Evolutionary conservation across 2,329 filamentous ascomycete species (phyloP), one percentile per base, ranked within the genome.

Genomic region (Fusarium mangiferae): DNA sequence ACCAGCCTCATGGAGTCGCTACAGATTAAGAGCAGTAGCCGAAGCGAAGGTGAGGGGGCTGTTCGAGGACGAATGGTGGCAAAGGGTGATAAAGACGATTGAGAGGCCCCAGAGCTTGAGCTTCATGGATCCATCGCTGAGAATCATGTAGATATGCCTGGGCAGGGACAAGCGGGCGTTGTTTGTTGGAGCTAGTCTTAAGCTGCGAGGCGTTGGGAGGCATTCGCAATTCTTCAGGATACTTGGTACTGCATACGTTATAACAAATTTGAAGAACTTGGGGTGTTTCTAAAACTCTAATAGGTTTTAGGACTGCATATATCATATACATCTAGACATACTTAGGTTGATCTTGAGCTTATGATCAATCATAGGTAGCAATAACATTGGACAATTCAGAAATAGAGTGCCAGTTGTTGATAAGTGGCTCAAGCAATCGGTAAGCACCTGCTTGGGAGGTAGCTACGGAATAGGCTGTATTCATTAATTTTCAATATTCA

Each of bases 61-160:
- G 72, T 85, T 20, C 81, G 85, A 41, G 84, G 83, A 28, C 82
- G 85, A 49, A 74, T 79, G 22, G 79, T 75, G 17, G 76, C 74
- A 48, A 87, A 86, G 74, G 85, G 83, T 20, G 69, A 59, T 30
- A 75, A 75, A 54, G 61, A 75, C 55, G 72, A 75, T 46, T 75
- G 15, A 63, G 57, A 54, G 17, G 54, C 44, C 33, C 22, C 28
- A 58, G n/a, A 48, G 24, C 42, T 55, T 44, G 35, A 18, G 10
- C 18, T 41, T 7, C 20, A 41, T 42, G 33, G 26, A 42, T 48
- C n/a, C 39, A 38, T 33, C 48, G 36, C 35, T 28, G 46, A 51
- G 33, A n/a, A 44, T 46, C 49, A 61, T 39, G 33, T 60, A 57
- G 48, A 61, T 48, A 73, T 49, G 39, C 59, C 60, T 46, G 51